Conservation (phyloP, 305 asterid genomes). For the Solanum aculeatissimum region DNA sequence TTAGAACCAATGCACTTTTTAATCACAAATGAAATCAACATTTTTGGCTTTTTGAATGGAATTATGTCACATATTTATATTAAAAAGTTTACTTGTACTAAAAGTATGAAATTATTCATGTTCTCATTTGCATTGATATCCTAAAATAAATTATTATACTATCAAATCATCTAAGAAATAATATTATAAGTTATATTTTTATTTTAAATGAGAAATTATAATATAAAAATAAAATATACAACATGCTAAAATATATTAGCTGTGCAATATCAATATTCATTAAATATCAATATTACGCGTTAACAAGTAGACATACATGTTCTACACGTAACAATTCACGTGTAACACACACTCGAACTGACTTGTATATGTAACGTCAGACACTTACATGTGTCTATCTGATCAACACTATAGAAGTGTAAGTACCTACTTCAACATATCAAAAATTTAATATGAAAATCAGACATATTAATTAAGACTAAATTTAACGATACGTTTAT, state of each 20-base stretch:
- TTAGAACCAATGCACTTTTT: background rate
- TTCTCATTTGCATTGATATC: background rate
- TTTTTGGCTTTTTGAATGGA: background rate
- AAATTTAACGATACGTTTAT: background rate
- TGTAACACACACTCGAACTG: background rate
- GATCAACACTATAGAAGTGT: background rate
- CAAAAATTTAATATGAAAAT: background rate
- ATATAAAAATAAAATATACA: background rate
- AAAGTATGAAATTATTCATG: background rate
- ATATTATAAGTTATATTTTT: background rate
- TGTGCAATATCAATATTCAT: too few species aligned
- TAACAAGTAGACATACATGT: background rate
- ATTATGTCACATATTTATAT: background rate
- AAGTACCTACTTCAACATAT: background rate
- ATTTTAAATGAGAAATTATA: background rate
- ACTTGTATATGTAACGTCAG: background rate
- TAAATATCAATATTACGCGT: too few species aligned
- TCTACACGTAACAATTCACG: background rate
- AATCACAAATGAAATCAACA: background rate
- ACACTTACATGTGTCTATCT: background rate
- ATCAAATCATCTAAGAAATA: background rate
- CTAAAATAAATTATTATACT: background rate
- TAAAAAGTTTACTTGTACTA: background rate
- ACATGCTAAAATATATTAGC: background rate
- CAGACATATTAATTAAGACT: accelerated